Conservation (phyloP, 1,284 basidiomycete species). For the Trichosporon coremiiforme region DNA sequence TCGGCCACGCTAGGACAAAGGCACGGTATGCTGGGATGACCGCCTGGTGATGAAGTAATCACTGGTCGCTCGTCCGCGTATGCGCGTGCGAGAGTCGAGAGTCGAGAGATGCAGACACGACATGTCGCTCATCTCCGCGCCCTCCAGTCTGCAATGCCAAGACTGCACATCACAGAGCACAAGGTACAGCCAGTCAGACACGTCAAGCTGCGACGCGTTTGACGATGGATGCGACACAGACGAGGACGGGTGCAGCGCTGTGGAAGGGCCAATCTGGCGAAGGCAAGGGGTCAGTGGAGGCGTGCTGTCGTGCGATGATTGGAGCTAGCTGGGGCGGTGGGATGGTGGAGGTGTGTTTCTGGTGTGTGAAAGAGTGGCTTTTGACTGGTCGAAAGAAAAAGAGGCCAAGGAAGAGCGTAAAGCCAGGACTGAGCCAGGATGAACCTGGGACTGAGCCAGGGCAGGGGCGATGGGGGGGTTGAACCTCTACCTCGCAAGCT, state of each 20-base stretch:
- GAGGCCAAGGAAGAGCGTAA: not conserved
- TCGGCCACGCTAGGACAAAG: not conserved
- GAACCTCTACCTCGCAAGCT: not conserved
- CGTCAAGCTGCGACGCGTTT: not conserved
- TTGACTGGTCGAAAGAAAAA: conserved; percentile 17
- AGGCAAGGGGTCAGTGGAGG: not conserved
- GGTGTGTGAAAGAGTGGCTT: conserved; percentile 3
- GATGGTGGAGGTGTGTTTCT: conserved; percentile 6
- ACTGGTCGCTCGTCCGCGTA: not conserved
- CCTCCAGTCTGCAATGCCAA: not conserved
- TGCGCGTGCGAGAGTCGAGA: not conserved
- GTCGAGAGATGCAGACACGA: not conserved
- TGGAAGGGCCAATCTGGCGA: not conserved
- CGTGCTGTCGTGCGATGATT: conserved; percentile 4
- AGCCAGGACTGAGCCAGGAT: too few relatives aligned
- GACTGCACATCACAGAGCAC: not conserved
- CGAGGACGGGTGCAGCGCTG: not conserved
- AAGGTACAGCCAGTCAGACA: not conserved
- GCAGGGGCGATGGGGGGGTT: not conserved
- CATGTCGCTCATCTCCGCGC: not conserved
- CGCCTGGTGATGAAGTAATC: not conserved
- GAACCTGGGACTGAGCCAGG: not conserved
- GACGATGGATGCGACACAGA: not conserved
- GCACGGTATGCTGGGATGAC: conserved; percentile 1
- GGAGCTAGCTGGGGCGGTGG: not conserved